phyloP scores from a whole-genome alignment of 345 rosid genomes.

The Populus alba region DNA sequence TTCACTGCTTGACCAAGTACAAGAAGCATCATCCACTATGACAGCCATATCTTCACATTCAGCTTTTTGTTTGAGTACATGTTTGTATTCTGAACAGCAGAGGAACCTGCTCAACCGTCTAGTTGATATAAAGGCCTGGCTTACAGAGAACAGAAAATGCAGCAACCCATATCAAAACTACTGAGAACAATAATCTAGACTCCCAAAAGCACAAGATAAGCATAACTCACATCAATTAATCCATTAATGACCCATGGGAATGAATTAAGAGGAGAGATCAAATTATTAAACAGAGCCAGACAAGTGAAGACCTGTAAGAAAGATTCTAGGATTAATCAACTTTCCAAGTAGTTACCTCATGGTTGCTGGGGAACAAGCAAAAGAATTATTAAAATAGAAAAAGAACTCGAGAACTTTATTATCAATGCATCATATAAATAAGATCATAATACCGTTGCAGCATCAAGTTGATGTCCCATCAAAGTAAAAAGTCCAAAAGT shows the following conservation, averaged over 20 bases:
- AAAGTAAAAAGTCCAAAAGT: conserved; percentile 80
- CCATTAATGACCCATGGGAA: conserved; percentile 99
- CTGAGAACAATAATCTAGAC: conserved; percentile 2
- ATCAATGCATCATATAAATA: neutral
- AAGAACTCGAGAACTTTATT: conserved; percentile 1
- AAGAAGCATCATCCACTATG: conserved; percentile 59
- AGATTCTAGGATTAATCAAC: conserved; percentile 10
- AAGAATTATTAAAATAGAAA: conserved; percentile 3
- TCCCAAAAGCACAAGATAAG: conserved; percentile 8
- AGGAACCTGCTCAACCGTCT: conserved; percentile 81
- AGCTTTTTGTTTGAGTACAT: conserved; percentile 21
- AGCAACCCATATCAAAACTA: conserved; percentile 8
- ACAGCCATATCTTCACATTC: conserved; percentile 47
- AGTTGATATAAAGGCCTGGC: conserved; percentile 79
- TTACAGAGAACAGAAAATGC: conserved; percentile 15
- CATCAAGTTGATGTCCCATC: conserved; percentile 95
- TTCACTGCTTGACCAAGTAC: conserved; percentile 60
- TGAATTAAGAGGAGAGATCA: conserved; percentile 91
- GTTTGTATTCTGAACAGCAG: conserved; percentile 49
- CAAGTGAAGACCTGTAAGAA: conserved; percentile 84
- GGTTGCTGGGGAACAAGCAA: neutral
- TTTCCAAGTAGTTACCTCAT: conserved; percentile 1
- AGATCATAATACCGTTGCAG: conserved; percentile 63
- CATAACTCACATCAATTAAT: conserved; percentile 76
- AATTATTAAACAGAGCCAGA: conserved; percentile 76